Evolutionary conservation across 495 filamentous ascomycete genomes (phyloP).

Genomic region (Haplographium delicatum): DNA sequence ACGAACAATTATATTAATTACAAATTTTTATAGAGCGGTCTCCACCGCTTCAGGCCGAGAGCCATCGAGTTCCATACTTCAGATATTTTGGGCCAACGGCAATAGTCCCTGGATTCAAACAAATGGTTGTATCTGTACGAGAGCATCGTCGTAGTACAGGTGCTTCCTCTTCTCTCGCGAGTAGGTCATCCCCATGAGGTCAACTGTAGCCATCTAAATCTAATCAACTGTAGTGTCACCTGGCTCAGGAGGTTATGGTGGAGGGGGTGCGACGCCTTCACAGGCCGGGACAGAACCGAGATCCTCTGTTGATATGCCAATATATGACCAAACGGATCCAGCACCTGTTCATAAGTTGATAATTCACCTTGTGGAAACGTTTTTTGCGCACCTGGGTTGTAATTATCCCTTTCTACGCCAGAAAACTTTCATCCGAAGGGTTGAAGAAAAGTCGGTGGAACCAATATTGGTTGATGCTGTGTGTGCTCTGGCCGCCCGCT

Average conservation of each 20-base stretch:
- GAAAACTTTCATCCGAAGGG: slow-evolving; percentile 59
- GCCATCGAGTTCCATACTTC: slow-evolving; percentile 74
- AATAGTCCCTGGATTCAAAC: slow-evolving; percentile 87
- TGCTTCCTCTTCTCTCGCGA: slow-evolving; percentile 18
- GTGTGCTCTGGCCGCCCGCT: slow-evolving; percentile 75
- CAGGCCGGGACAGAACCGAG: slow-evolving; percentile 15
- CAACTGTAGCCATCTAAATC: background rate
- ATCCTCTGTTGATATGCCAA: slow-evolving; percentile 50
- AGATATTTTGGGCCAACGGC: slow-evolving; percentile 84
- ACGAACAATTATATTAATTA: too few species aligned
- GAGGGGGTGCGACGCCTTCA: slow-evolving; percentile 10
- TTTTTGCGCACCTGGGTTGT: slow-evolving; percentile 73
- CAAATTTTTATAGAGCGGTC: slow-evolving; percentile 21
- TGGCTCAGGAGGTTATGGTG: slow-evolving; percentile 14
- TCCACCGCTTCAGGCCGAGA: slow-evolving; percentile 28
- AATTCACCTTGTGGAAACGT: slow-evolving; percentile 66
- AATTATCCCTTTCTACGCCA: slow-evolving; percentile 76
- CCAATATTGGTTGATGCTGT: slow-evolving; percentile 83
- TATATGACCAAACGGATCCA: slow-evolving; percentile 68
- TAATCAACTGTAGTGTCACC: slow-evolving; percentile 17
- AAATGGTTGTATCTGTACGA: slow-evolving; percentile 68
- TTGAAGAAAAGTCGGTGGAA: slow-evolving; percentile 74
- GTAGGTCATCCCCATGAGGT: slow-evolving; percentile 5
- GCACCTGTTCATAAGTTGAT: slow-evolving; percentile 66
- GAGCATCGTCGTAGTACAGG: slow-evolving; percentile 39